Percentiles rank a stretch among this genome's conserved stretches.
phyloP scores from a whole-genome alignment of 371 early-diverging fungal genomes.

The Mortierella sp. region DNA sequence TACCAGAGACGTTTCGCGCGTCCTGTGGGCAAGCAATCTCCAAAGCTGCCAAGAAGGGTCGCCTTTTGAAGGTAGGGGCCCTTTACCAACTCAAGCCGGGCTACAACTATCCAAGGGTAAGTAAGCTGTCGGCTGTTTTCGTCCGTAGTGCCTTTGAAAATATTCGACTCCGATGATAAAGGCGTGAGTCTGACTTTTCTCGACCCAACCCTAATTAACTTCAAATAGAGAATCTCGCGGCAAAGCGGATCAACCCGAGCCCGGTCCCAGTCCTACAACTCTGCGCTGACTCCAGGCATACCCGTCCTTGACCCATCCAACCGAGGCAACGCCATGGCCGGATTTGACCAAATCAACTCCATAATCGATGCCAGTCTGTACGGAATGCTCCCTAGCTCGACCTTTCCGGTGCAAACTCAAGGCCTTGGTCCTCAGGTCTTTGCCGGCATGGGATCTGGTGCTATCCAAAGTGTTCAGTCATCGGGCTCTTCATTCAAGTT shows the following conservation, averaged over 20 bases:
- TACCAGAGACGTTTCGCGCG: slow-evolving; percentile 58
- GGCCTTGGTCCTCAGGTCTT: not conserved
- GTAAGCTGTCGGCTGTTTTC: not conserved
- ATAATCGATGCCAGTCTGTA: slow-evolving; percentile 35
- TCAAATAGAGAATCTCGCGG: slow-evolving; percentile 22
- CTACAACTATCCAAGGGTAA: slow-evolving; percentile 45
- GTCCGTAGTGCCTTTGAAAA: not conserved
- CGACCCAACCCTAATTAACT: not conserved
- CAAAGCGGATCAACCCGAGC: slow-evolving; percentile 31
- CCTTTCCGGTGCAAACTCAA: slow-evolving; percentile 16
- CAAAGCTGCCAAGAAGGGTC: slow-evolving; percentile 58
- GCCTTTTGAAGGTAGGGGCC: slow-evolving; percentile 48
- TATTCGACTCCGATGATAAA: not conserved
- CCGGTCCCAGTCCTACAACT: slow-evolving; percentile 45
- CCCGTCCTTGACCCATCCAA: slow-evolving; percentile 15
- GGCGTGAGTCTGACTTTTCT: not conserved
- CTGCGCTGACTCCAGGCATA: slow-evolving; percentile 23
- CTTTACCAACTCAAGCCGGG: slow-evolving; percentile 57
- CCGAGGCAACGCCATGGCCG: slow-evolving; percentile 1
- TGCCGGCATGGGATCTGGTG: not conserved
- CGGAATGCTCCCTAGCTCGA: slow-evolving; percentile 29
- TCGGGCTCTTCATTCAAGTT: slow-evolving; percentile 26
- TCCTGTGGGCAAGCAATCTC: slow-evolving; percentile 60
- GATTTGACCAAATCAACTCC: slow-evolving; percentile 25
- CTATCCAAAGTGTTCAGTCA: slow-evolving; percentile 1